Percentiles rank a stretch among this genome's conserved stretches.
Evolutionary conservation across 2,329 filamentous ascomycete species (phyloP).

Genomic region (Penicillium sp.): DNA sequence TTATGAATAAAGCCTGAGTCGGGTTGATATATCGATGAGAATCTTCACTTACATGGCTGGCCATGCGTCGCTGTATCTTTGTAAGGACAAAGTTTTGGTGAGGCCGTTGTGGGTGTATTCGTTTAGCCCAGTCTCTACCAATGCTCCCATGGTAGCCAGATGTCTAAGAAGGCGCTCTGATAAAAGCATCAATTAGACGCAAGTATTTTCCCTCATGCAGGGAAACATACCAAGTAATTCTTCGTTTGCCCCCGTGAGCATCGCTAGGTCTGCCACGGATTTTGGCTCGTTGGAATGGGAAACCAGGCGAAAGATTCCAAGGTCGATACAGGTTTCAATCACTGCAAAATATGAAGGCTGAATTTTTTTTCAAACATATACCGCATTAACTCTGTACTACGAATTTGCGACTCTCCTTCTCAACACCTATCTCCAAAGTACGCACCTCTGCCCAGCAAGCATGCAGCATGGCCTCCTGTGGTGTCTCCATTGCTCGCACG

Average conservation of each 20-base stretch:
- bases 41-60: constrained; percentile 18
- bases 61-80: constrained; percentile 22
- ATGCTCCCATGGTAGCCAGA: constrained; percentile 19
- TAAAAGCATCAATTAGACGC: neutral
- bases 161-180: constrained; percentile 24
- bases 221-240: constrained; percentile 16
- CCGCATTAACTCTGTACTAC: neutral
- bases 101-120: constrained; percentile 18
- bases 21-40: neutral
- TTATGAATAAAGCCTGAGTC: neutral
- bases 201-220: neutral
- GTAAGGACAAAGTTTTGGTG: constrained; percentile 12
- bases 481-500: constrained; percentile 33
- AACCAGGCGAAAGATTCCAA: constrained; percentile 19
- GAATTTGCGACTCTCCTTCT: neutral
- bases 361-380: neutral
- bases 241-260: constrained; percentile 9
- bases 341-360: constrained; percentile 18
- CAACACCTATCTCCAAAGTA: neutral
- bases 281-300: constrained; percentile 11
- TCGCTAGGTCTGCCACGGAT: constrained; percentile 21
- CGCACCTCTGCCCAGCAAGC: constrained; percentile 32
- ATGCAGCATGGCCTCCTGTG: constrained; percentile 33
- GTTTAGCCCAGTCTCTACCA: constrained; percentile 20
- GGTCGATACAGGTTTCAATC: constrained; percentile 22